Evolutionary conservation across 73 alveolate species (phyloP), one percentile per base, ranked within the genome.

Genomic region (Paramecium tetraurelia): DNA sequence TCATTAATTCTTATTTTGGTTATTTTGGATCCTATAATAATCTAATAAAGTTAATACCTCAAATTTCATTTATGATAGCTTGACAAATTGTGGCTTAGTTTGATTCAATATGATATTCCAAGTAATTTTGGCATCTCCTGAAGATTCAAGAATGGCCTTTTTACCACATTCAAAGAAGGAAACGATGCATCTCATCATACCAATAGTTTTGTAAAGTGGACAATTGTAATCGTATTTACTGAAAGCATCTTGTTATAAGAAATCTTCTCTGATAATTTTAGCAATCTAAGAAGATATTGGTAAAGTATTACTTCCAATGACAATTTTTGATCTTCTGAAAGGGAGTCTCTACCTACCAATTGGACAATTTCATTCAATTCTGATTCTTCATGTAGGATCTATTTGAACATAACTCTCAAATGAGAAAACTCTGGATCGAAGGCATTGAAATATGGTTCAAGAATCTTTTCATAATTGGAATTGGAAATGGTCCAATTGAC

Each of bases 351-450:
- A 86, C 99, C 99, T 93, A 98, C 99, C 94, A 98, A 92, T 93
- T 98, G 99, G 93, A 98, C 99, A 93, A 98, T 98, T 98, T 98
- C 99, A 90, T 97, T 95, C 95, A 98, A 94, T 88, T 98, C 99
- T 50, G 96, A 98, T 94, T 98, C 99, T 93, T 98, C 99, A 92
- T 98, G 98, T 89, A 98, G 93, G 89, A 98, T 95, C 93, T 98
- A 97, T 86, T 96, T 97, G 92, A 98, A 95, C 72, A 87, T 94
- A 58, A 96, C 93, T 96, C 99, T 98, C 89, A 96, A 93, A 93
- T 95, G 95, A 86, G 98, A 93, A 98, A 96, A 98, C 46, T 98
- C 99, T 31, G 99, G 95, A 95, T 98, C 99, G 87, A 92, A 95
- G 58, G 85, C 90, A 93, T 98, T 97, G 95, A 96, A 98, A 94